Percentiles rank a stretch among this genome's conserved stretches.
These are phyloP conservation scores for Pythium scleroteichum DNA, from an alignment of 352 stramenopile species.

Conservation along the genomic window DNA sequence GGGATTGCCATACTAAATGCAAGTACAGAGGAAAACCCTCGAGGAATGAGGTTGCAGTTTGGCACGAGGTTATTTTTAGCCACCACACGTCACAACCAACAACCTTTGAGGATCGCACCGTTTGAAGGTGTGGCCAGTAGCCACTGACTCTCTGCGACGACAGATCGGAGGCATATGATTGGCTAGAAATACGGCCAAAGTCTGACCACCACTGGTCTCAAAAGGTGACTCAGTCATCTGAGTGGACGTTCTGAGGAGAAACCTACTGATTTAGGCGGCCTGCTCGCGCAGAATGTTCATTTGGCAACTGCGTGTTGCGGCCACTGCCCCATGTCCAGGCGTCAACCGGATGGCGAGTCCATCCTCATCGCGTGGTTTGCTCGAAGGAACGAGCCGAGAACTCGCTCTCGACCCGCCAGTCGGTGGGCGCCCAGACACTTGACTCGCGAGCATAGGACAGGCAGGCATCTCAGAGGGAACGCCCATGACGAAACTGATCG, in stretches of 20 bases:
- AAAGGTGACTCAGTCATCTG: no score
- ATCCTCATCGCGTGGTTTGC: no score
- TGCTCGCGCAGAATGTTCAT: not conserved
- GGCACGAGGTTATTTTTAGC: constrained; percentile 15
- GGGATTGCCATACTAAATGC: not conserved
- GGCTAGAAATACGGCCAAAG: constrained; percentile 2
- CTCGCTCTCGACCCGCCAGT: no score
- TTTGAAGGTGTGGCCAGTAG: constrained; percentile 14
- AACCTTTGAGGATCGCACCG: constrained; percentile 28
- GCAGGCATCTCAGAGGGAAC: no score
- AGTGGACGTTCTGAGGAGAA: not conserved
- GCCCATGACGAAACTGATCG: no score
- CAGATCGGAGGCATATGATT: constrained; percentile 7
- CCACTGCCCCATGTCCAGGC: no score
- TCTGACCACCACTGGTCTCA: not conserved
- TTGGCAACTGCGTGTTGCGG: not conserved
- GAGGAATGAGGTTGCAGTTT: constrained; percentile 11
- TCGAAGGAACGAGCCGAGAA: no score
- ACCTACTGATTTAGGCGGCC: not conserved
- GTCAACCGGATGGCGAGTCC: no score
- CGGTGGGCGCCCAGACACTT: no score
- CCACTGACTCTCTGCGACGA: constrained; percentile 26
- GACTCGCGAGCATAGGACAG: no score
- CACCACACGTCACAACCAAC: constrained; percentile 10
- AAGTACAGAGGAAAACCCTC: constrained; percentile 14